phyloP scores from a whole-genome alignment of 1,284 basidiomycete genomes.

The Ustilago trichophora region DNA sequence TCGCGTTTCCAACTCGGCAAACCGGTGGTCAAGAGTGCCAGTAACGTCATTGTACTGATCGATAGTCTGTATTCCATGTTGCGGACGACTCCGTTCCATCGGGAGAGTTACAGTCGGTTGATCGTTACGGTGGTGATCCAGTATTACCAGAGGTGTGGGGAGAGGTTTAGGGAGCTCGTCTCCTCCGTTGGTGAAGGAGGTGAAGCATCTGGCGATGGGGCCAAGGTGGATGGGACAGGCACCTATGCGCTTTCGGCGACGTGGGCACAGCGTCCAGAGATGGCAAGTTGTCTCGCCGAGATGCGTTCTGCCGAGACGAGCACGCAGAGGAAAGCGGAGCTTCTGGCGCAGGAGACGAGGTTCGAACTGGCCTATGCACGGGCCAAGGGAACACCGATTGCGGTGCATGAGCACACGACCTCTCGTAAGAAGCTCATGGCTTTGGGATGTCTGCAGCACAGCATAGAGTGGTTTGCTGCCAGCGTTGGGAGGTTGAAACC shows the following conservation, averaged over 20 bases:
- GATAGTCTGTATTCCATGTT: constrained; percentile 94
- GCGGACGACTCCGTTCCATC: constrained; percentile 91
- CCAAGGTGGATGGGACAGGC: no score
- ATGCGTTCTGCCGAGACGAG: constrained; percentile 63
- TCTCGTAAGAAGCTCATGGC: constrained; percentile 80
- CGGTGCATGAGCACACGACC: constrained; percentile 73
- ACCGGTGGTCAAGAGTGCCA: constrained; percentile 84
- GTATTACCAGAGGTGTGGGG: constrained; percentile 92
- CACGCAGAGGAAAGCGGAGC: constrained; percentile 11
- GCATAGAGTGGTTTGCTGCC: constrained; percentile 68
- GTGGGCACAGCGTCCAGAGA: constrained; percentile 72
- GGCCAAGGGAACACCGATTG: constrained; percentile 14
- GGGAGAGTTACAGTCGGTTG: constrained; percentile 82
- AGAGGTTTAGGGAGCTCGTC: constrained; percentile 81
- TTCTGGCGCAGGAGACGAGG: constrained; percentile 44
- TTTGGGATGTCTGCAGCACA: constrained; percentile 83
- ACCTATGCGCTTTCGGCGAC: constrained; percentile 45
- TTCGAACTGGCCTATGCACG: constrained; percentile 36
- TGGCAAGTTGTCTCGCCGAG: constrained; percentile 77
- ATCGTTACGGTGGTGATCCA: constrained; percentile 95
- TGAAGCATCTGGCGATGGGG: no score
- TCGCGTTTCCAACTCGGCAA: constrained; percentile 65
- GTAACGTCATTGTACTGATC: constrained; percentile 85
- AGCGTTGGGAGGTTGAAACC: constrained; percentile 53
- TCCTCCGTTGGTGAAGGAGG: no score